phyloP scores from a whole-genome alignment of 177 flowering plant genomes.

The Vitis hybrid region DNA sequence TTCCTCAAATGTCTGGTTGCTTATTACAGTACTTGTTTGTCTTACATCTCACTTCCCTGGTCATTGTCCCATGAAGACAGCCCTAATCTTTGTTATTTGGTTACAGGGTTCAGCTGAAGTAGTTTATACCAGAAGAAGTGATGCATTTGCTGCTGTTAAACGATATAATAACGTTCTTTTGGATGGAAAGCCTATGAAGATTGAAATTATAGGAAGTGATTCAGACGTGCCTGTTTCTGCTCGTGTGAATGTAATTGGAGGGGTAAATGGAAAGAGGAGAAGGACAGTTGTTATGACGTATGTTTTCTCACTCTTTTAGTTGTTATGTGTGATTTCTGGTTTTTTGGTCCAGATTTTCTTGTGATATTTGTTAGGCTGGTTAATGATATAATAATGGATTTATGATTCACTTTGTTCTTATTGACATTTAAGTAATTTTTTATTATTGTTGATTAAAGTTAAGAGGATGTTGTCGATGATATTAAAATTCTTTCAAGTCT shows the following conservation, averaged over 20 bases:
- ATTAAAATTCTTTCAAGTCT: too few species aligned
- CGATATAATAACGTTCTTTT: slow-evolving; percentile 84
- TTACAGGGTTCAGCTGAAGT: slow-evolving; percentile 94
- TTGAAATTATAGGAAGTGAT: slow-evolving; percentile 68
- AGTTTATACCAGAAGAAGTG: slow-evolving; percentile 64
- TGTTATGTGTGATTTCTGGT: too few species aligned
- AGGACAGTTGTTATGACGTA: slow-evolving; percentile 82
- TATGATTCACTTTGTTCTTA: too few species aligned
- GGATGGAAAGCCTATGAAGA: slow-evolving; percentile 93
- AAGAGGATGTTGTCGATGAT: too few species aligned
- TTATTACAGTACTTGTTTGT: background rate
- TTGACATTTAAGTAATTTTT: too few species aligned
- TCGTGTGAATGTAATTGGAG: slow-evolving; percentile 78
- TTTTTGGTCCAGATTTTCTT: background rate
- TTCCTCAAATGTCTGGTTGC: background rate
- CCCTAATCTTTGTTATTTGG: slow-evolving; percentile 6
- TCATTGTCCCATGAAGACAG: too few species aligned
- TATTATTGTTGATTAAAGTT: too few species aligned
- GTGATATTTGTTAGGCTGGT: background rate
- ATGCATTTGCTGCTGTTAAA: slow-evolving; percentile 83
- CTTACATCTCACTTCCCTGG: too few species aligned
- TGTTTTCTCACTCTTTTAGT: slow-evolving; percentile 18
- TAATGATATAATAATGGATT: background rate
- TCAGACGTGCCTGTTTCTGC: slow-evolving; percentile 61
- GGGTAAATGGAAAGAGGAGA: slow-evolving; percentile 59